Evolutionary conservation across 2,329 filamentous ascomycete species (phyloP).

Genomic region (Colletotrichum nymphaeae): DNA sequence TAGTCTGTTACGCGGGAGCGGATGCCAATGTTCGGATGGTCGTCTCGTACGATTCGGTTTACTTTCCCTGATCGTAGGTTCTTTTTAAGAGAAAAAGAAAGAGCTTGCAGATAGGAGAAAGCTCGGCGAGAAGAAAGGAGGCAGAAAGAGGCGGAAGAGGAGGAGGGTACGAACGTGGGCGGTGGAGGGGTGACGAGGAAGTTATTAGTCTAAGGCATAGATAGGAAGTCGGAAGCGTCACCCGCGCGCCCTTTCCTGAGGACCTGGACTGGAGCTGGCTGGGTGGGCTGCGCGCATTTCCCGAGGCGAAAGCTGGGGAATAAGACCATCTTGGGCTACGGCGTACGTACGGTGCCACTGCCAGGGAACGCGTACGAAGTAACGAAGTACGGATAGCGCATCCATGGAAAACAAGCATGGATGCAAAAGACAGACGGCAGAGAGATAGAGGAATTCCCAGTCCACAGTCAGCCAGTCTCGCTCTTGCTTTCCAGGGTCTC

Average conservation of each 20-base stretch:
- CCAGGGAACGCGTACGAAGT: neutral
- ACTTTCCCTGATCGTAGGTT: neutral
- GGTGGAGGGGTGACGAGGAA: neutral
- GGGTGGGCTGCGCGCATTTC: neutral
- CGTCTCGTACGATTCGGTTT: conserved; percentile 7
- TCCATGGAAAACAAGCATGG: conserved; percentile 1
- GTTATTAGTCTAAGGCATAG: neutral
- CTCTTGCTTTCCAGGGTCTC: neutral
- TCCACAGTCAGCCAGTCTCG: neutral
- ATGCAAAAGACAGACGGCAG: neutral
- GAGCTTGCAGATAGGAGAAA: conserved; percentile 7
- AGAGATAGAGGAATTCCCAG: neutral
- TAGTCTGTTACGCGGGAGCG: neutral
- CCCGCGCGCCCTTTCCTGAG: neutral
- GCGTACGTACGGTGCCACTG: neutral
- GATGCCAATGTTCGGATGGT: neutral
- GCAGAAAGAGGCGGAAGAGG: neutral
- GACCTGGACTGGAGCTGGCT: no score
- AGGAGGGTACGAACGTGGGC: neutral
- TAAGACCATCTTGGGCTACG: conserved; percentile 8
- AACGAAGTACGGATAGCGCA: neutral
- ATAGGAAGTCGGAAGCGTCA: conserved; percentile 3
- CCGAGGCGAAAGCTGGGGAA: conserved; percentile 29
- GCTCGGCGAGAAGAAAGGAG: conserved; percentile 5
- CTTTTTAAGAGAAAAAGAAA: neutral